Percentiles rank a stretch among this genome's conserved stretches.
Evolutionary conservation across 495 filamentous ascomycete species (phyloP).

Genomic region (Penicillium atrosanguineum): DNA sequence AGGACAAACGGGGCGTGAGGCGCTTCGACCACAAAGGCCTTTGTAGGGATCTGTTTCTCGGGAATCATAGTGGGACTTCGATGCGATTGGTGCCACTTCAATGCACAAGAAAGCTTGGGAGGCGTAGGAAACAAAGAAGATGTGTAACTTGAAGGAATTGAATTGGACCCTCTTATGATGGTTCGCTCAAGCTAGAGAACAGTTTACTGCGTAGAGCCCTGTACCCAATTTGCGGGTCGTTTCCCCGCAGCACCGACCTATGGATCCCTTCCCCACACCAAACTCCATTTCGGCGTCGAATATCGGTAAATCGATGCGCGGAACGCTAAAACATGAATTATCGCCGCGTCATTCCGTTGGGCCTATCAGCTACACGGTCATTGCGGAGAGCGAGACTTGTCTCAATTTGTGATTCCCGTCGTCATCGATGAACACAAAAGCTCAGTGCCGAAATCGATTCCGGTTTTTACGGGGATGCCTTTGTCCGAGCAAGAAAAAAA

Average conservation of each 20-base stretch:
- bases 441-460: neutral
- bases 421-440: neutral
- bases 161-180: neutral
- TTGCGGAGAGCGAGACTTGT: neutral
- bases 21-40: conserved; percentile 29
- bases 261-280: conserved; percentile 10
- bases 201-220: neutral
- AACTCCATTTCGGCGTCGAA: conserved; percentile 8
- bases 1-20: conserved; percentile 26
- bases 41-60: conserved; percentile 19
- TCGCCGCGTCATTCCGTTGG: neutral
- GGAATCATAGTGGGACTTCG: conserved; percentile 14
- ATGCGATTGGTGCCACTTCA: neutral
- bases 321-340: neutral
- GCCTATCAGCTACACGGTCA: neutral
- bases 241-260: conserved; percentile 12
- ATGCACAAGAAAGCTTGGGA: neutral
- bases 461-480: neutral
- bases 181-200: neutral
- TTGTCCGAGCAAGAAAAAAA: neutral
- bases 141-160: neutral
- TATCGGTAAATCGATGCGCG: conserved; percentile 9
- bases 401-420: neutral
- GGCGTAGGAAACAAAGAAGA: neutral
- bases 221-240: conserved; percentile 1